Conservation (phyloP, 805 yeast species). For the Metschnikowia proteae region DNA sequence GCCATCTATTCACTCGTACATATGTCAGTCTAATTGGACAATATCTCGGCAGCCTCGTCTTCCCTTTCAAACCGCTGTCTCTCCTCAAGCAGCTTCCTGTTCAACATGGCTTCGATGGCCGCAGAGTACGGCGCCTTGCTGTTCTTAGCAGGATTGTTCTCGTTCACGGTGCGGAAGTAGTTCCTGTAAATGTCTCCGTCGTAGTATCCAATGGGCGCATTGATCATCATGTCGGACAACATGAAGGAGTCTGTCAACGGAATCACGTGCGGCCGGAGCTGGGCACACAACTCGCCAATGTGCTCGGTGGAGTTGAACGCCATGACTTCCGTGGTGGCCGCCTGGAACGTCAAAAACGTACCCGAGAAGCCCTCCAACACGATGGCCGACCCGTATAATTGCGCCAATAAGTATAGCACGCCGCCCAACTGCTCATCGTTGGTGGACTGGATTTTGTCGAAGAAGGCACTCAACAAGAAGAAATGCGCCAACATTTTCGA, state of each 20-base stretch:
- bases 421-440: slow-evolving; percentile 41
- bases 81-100: slow-evolving; percentile 32
- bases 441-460: slow-evolving; percentile 32
- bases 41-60: slow-evolving; percentile 30
- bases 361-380: slow-evolving; percentile 68
- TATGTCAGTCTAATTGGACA: slow-evolving; percentile 14
- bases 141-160: slow-evolving; percentile 45
- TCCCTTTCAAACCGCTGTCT: slow-evolving; percentile 39
- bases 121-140: slow-evolving; percentile 61
- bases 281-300: slow-evolving; percentile 32
- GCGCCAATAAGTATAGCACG: slow-evolving; percentile 52
- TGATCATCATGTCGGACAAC: slow-evolving; percentile 73
- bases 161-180: slow-evolving; percentile 57
- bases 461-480: slow-evolving; percentile 41
- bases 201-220: slow-evolving; percentile 76
- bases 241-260: slow-evolving; percentile 82
- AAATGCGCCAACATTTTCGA: slow-evolving; percentile 52
- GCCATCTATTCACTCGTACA: background rate
- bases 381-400: slow-evolving; percentile 54
- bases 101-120: slow-evolving; percentile 39
- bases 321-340: slow-evolving; percentile 48
- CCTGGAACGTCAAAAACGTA: slow-evolving; percentile 61
- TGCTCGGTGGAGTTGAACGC: slow-evolving; percentile 42
- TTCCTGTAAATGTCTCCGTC: slow-evolving; percentile 82
- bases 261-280: slow-evolving; percentile 60